Base-by-base conservation (phyloP, 192 early-diverging fungal genomes). In the Kappamyces sp. region DNA sequence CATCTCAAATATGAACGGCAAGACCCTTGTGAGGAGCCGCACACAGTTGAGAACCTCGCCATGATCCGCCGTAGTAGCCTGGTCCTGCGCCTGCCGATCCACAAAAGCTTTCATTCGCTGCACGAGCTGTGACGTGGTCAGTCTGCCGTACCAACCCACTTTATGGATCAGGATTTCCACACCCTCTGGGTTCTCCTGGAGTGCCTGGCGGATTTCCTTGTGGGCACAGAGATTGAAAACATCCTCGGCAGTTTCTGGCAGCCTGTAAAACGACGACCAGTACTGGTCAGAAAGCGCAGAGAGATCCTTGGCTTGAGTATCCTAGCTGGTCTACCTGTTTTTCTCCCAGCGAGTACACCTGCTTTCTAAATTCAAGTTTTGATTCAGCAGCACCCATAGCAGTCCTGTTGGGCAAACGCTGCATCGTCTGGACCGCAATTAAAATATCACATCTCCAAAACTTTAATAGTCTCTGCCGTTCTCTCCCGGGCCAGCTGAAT, bases 351-450 rank as follows among this genome's bases (percentile, higher is more conserved):
- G 84, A 78, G 61, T 92, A 92, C 35, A 93, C 91, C 54, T 83
- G 81, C 73, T 91, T 90, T 50, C 90, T 79, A 66, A 94, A 94
- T 31, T 86, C 84, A 44, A 93, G 69, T 69, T 94, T 94, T 63
- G 83, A 86, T 66, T 94, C 90, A 12, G 89, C 82, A 35, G 86
- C 88, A 12, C 92, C 92, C 90, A 93, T 94, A 9, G 40, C 5
- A 60, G 31, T 55, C 23, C 23, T 23, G 23, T 23, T 23, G 23
- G 58, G 9, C 6, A 60, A 60, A 40, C 58, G 44, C 58, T n/a
- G 58, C 36, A 49, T 40, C 58, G 13, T 60, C 43, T 49, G 12
- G 0, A 46, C 44, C n/a, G 48, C 42, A 15, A 60, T 15, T 49
- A 46, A 46, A 13, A 49, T 15, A 51, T 32, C 9, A 15, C 50